Evolutionary conservation across 371 early-diverging fungal species (phyloP).

Genomic region (Rhizopus delemar): DNA sequence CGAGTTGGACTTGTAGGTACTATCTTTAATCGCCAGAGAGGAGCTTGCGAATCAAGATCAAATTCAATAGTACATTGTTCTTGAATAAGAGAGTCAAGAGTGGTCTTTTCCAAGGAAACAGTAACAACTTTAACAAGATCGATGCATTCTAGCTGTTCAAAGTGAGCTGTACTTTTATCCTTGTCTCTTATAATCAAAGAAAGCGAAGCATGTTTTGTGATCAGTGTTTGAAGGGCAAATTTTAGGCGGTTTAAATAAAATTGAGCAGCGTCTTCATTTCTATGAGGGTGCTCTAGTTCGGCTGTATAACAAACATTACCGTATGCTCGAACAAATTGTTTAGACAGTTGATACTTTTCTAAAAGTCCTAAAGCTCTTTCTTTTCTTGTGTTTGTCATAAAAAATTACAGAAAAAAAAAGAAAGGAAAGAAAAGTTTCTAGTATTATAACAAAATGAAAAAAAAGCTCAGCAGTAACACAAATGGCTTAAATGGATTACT

Average conservation of each 20-base stretch:
- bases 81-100: conserved; percentile 7
- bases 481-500: no score
- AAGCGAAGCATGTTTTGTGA: conserved; percentile 31
- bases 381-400: conserved; percentile 10
- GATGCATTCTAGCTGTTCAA: conserved; percentile 23
- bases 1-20: conserved; percentile 9
- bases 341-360: conserved; percentile 46
- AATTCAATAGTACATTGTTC: conserved; percentile 24
- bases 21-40: conserved; percentile 42
- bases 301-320: conserved; percentile 35
- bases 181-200: conserved; percentile 22
- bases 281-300: conserved; percentile 20
- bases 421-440: neutral
- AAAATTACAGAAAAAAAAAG: conserved; percentile 6
- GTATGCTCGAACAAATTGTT: conserved; percentile 30
- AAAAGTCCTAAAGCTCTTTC: conserved; percentile 30
- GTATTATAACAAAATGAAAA: neutral
- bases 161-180: conserved; percentile 23
- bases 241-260: conserved; percentile 26
- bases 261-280: neutral
- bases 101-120: neutral
- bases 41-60: conserved; percentile 21
- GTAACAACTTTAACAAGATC: conserved; percentile 18
- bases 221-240: conserved; percentile 27
- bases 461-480: neutral